Evolutionary conservation across 768 basidiomycete genomes (phyloP).

Genomic region (Punctularia strigosozonata): DNA sequence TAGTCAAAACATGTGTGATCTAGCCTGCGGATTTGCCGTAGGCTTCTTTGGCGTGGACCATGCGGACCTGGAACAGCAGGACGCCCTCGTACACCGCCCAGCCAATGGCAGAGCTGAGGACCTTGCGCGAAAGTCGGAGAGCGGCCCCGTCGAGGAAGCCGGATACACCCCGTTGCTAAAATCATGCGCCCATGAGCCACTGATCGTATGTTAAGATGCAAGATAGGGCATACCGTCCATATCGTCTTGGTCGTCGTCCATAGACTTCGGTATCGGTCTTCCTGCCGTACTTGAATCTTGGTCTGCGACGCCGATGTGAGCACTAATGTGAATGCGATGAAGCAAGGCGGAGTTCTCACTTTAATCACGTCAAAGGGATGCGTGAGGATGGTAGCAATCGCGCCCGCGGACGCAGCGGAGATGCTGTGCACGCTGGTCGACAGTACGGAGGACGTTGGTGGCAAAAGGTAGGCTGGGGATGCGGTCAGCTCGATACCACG

Average conservation of each 20-base stretch:
- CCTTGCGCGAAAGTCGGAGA: background rate
- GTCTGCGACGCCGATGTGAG: no score
- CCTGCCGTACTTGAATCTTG: slow-evolving; percentile 40
- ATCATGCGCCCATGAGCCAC: background rate
- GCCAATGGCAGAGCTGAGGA: slow-evolving; percentile 66
- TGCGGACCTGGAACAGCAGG: slow-evolving; percentile 51
- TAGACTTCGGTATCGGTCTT: slow-evolving; percentile 9
- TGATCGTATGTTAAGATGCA: background rate
- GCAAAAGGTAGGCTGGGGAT: no score
- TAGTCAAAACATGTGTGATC: no score
- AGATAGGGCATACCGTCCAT: background rate
- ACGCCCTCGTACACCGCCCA: slow-evolving; percentile 87
- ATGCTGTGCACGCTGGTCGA: slow-evolving; percentile 45
- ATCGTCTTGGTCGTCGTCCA: slow-evolving; percentile 20
- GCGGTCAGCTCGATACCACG: no score
- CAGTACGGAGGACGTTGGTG: slow-evolving; percentile 30
- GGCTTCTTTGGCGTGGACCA: no score
- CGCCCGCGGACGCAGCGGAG: slow-evolving; percentile 72
- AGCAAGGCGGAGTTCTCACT: slow-evolving; percentile 38
- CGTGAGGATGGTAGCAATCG: slow-evolving; percentile 73
- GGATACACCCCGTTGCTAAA: background rate
- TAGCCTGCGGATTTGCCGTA: no score
- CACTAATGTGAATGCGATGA: background rate
- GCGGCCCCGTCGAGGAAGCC: background rate
- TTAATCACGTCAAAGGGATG: slow-evolving; percentile 95